phyloP scores from a whole-genome alignment of 1,139 yeast genomes.

The Eremothecium coryli region DNA sequence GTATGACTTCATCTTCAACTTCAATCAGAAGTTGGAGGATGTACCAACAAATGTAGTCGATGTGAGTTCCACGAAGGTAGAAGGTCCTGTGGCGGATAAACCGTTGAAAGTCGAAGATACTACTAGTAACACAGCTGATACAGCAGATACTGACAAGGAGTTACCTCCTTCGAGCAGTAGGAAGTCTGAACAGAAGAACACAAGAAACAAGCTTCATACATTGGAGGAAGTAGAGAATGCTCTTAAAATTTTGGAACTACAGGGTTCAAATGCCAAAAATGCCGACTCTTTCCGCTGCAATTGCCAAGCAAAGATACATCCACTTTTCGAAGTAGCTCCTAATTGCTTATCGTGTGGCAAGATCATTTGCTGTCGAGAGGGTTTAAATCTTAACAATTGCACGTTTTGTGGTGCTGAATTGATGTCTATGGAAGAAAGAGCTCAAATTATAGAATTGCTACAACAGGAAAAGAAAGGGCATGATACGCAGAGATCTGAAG shows the following conservation, averaged over 20 bases:
- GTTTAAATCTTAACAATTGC: slow-evolving; percentile 69
- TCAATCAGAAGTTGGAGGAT: slow-evolving; percentile 18
- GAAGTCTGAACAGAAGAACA: neutral
- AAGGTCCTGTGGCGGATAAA: neutral
- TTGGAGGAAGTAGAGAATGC: slow-evolving; percentile 43
- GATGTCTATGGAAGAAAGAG: slow-evolving; percentile 49
- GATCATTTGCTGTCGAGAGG: slow-evolving; percentile 82
- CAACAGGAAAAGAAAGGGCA: slow-evolving; percentile 41
- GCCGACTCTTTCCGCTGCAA: slow-evolving; percentile 41
- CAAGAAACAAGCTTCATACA: slow-evolving; percentile 41
- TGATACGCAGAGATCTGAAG: slow-evolving; percentile 9
- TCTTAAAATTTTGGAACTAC: slow-evolving; percentile 33
- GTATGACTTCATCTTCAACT: slow-evolving; percentile 25
- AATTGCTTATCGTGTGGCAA: slow-evolving; percentile 93
- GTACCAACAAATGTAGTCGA: slow-evolving; percentile 1
- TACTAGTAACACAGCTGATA: neutral
- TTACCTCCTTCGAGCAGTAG: neutral
- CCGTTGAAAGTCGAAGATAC: neutral
- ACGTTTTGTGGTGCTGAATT: slow-evolving; percentile 68
- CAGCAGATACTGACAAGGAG: neutral
- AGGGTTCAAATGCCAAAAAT: slow-evolving; percentile 23
- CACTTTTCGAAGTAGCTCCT: slow-evolving; percentile 81
- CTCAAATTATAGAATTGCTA: slow-evolving; percentile 47
- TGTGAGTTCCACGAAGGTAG: neutral
- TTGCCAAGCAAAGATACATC: slow-evolving; percentile 81